These are phyloP conservation scores for Leccinum uliginosum DNA, from an alignment of 768 basidiomycete genomes.

Conservation along the genomic window DNA sequence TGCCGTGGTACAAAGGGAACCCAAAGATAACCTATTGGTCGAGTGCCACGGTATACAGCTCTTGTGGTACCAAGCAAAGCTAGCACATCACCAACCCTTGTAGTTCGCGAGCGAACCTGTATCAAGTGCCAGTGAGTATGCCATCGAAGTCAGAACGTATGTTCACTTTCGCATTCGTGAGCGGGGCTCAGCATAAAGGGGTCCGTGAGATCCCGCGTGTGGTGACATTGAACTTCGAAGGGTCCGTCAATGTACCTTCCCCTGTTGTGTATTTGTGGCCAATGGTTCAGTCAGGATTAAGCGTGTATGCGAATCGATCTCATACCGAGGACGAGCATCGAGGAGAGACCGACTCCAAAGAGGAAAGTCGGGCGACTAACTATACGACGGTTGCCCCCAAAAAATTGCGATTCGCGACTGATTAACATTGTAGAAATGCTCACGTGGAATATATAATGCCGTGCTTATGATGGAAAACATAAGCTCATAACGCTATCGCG, in stretches of 20 bases:
- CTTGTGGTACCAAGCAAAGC: not conserved
- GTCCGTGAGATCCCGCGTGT: not conserved
- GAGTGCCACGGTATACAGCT: not conserved
- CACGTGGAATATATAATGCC: not conserved
- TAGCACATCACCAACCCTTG: no score
- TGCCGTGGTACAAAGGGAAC: not conserved
- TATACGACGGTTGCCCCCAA: not conserved
- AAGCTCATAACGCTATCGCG: conserved; percentile 20
- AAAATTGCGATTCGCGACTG: not conserved
- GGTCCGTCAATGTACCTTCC: not conserved
- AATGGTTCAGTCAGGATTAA: not conserved
- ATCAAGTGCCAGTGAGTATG: not conserved
- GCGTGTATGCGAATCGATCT: not conserved
- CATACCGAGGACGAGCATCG: no score
- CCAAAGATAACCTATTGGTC: not conserved
- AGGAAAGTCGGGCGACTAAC: no score
- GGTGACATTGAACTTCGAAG: not conserved
- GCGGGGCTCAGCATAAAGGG: no score
- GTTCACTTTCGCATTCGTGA: conserved; percentile 4
- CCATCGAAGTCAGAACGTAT: not conserved
- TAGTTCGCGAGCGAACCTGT: not conserved
- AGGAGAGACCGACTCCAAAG: no score
- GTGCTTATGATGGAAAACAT: not conserved
- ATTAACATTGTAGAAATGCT: not conserved
- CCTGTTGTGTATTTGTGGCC: not conserved